Conservation (phyloP, 441 rosid species). For the Pelargonium cotyledonis region DNA sequence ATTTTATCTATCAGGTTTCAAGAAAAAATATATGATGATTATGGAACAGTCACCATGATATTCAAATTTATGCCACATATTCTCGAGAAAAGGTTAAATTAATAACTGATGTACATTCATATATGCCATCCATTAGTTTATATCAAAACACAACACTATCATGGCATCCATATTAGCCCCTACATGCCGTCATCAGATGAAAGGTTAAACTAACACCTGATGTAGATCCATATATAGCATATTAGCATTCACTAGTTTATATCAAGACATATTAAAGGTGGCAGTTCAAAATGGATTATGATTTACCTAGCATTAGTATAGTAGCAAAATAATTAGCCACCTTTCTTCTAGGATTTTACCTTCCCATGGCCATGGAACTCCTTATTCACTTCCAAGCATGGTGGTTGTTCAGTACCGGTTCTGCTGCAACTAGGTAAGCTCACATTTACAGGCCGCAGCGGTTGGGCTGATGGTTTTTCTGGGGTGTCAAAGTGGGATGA, state of each 20-base stretch:
- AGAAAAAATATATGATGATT: too few species aligned
- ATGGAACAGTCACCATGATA: too few species aligned
- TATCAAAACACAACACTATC: neutral
- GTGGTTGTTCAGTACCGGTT: slow-evolving; percentile 21
- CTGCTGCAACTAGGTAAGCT: slow-evolving; percentile 25
- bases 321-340: neutral
- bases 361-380: slow-evolving; percentile 11
- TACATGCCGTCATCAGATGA: neutral
- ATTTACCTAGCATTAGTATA: neutral
- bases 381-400: slow-evolving; percentile 18
- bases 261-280: neutral
- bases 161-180: neutral
- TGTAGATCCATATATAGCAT: neutral
- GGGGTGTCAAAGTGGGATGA: slow-evolving; percentile 23
- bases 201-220: neutral
- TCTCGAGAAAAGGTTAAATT: too few species aligned
- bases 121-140: neutral
- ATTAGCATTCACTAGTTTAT: neutral
- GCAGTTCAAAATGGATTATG: neutral
- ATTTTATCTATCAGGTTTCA: too few species aligned
- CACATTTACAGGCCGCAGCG: slow-evolving; percentile 16
- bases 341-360: slow-evolving; percentile 19
- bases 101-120: neutral
- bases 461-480: slow-evolving; percentile 21
- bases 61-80: too few species aligned